Conservation (phyloP, 2,329 filamentous ascomycete species). For the Microcyclospora pomicola region DNA sequence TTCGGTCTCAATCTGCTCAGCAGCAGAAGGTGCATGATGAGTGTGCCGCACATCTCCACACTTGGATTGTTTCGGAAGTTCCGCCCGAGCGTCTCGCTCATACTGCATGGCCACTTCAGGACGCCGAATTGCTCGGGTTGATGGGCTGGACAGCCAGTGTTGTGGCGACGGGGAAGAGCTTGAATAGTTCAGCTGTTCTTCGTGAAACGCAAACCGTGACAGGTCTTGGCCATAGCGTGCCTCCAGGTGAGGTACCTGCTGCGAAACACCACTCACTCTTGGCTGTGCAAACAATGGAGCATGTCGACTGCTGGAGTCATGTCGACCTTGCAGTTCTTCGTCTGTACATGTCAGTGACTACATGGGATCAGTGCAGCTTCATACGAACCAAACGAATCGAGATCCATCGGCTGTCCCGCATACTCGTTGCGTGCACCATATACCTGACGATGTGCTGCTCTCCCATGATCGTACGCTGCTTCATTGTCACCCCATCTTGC, state of each 20-base stretch:
- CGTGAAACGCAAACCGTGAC: constrained; percentile 14
- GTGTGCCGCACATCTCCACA: not conserved
- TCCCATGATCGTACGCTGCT: not conserved
- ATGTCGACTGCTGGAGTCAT: constrained; percentile 20
- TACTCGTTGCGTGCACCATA: constrained; percentile 2
- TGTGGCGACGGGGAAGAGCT: constrained; percentile 19
- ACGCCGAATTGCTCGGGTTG: constrained; percentile 22
- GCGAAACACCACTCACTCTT: not conserved
- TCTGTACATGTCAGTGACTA: constrained; percentile 18
- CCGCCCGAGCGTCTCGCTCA: constrained; percentile 8
- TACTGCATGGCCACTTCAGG: constrained; percentile 2
- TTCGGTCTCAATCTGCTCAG: constrained; percentile 3
- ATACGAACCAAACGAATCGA: constrained; percentile 37
- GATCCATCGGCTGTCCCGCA: constrained; percentile 8
- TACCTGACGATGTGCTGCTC: too few relatives aligned
- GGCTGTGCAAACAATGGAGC: constrained; percentile 26
- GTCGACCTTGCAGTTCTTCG: constrained; percentile 20
- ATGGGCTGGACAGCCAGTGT: constrained; percentile 26
- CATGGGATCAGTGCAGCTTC: constrained; percentile 1
- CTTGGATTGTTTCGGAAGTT: too few relatives aligned
- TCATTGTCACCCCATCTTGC: not conserved
- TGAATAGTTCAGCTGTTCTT: constrained; percentile 8
- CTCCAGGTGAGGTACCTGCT: not conserved
- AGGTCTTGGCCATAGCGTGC: not conserved
- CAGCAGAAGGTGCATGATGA: not conserved